A percentile compares a stretch with the other conserved stretches of the same genome.
phyloP scores from a whole-genome alignment of 352 stramenopile species.

The Phytophthora macrochlamydospora region DNA sequence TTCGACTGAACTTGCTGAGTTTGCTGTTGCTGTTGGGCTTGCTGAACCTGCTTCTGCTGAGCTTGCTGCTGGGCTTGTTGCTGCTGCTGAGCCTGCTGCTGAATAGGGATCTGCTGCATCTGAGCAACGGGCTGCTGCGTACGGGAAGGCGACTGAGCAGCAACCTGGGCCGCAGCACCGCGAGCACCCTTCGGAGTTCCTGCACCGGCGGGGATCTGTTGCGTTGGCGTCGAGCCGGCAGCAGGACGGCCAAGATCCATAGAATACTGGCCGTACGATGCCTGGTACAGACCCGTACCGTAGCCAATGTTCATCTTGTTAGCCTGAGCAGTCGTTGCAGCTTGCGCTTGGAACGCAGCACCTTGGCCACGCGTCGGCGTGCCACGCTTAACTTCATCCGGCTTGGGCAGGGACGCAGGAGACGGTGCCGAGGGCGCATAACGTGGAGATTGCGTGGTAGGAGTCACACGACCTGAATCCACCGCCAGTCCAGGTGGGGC shows the following conservation, averaged over 20 bases:
- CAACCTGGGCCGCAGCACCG: constrained; percentile 24
- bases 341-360: constrained; percentile 53
- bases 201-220: constrained; percentile 42
- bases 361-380: constrained; percentile 64
- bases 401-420: constrained; percentile 85
- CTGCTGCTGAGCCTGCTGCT: constrained; percentile 43
- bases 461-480: constrained; percentile 67
- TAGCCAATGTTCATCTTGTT: constrained; percentile 79
- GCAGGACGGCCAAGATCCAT: constrained; percentile 69
- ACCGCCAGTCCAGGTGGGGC: constrained; percentile 75
- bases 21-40: constrained; percentile 33
- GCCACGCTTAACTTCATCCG: constrained; percentile 81
- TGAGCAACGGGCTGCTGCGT: constrained; percentile 41
- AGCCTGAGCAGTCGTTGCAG: constrained; percentile 37
- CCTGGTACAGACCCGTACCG: constrained; percentile 68
- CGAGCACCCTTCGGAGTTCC: constrained; percentile 65
- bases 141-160: constrained; percentile 66
- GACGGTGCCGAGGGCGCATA: constrained; percentile 80
- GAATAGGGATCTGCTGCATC: constrained; percentile 45
- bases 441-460: constrained; percentile 72
- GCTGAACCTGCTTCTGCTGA: constrained; percentile 49
- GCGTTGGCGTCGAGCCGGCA: constrained; percentile 36
- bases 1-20: constrained; percentile 34
- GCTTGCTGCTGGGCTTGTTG: constrained; percentile 41
- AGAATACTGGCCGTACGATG: constrained; percentile 82